phyloP scores from a whole-genome alignment of 306 rosid genomes.

The Acacia confusa region DNA sequence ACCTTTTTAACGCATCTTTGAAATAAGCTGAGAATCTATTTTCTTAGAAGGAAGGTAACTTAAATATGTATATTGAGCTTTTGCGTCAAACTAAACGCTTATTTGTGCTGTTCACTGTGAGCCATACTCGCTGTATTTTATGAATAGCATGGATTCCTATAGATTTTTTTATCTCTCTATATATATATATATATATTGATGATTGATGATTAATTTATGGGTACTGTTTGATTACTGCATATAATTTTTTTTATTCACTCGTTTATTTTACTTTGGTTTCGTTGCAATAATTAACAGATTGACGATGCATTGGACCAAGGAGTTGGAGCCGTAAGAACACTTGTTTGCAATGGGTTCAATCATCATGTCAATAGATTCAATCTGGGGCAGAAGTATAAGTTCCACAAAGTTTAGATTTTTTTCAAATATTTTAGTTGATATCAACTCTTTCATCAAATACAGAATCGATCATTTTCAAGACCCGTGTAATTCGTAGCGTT shows the following conservation, averaged over 20 bases:
- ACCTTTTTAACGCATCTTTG: background rate
- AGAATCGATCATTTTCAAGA: slow-evolving; percentile 1
- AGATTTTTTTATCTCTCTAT: no score
- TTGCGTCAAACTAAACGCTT: background rate
- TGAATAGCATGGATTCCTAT: background rate
- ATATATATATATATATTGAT: background rate
- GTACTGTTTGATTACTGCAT: background rate
- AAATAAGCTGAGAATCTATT: background rate
- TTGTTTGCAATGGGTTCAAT: slow-evolving; percentile 64
- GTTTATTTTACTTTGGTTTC: background rate
- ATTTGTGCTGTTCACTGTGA: no score
- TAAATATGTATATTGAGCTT: no score
- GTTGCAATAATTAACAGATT: slow-evolving; percentile 53
- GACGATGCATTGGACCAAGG: slow-evolving; percentile 75
- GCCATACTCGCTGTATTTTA: background rate
- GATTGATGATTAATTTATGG: background rate
- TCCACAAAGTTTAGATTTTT: slow-evolving; percentile 62
- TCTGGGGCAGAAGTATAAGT: slow-evolving; percentile 82
- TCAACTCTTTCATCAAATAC: background rate
- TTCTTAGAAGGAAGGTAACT: background rate
- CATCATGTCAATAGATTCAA: slow-evolving; percentile 68
- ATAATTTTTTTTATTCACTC: background rate
- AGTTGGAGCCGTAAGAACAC: slow-evolving; percentile 67
- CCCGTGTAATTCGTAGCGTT: slow-evolving; percentile 20
- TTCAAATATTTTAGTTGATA: background rate